Conservation (phyloP, 257 asterid genomes). For the Nemophila menziesii region DNA sequence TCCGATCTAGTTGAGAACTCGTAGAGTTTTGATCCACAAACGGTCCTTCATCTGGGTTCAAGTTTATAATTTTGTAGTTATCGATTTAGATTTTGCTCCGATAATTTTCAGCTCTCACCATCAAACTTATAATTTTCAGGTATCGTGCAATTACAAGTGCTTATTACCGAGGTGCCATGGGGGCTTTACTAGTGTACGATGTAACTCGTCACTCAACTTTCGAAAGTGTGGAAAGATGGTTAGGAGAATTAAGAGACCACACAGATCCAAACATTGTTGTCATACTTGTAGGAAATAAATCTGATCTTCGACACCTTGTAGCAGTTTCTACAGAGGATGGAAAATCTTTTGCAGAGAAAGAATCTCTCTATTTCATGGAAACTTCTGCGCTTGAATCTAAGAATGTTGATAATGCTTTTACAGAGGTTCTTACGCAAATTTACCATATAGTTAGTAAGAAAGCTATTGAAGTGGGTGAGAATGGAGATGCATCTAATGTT, state of each 20-base stretch:
- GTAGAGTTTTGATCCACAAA: not conserved
- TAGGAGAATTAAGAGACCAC: constrained; percentile 64
- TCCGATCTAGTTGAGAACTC: not conserved
- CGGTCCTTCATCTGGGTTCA: not conserved
- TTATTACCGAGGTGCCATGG: constrained; percentile 82
- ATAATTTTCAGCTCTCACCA: not conserved
- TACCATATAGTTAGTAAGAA: constrained; percentile 60
- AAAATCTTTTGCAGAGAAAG: constrained; percentile 60
- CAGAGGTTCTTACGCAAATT: constrained; percentile 70
- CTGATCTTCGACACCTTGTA: constrained; percentile 78
- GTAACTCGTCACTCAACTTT: constrained; percentile 75
- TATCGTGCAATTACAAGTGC: constrained; percentile 88
- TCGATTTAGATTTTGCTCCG: not conserved
- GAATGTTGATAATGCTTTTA: constrained; percentile 62
- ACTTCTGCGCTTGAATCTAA: constrained; percentile 76
- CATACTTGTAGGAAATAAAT: constrained; percentile 78
- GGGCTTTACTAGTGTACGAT: constrained; percentile 76
- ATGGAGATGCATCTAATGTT: constrained; percentile 27
- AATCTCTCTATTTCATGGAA: constrained; percentile 79
- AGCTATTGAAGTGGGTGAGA: constrained; percentile 47
- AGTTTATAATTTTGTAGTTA: not conserved
- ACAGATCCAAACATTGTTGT: constrained; percentile 75
- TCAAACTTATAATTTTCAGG: constrained; percentile 23
- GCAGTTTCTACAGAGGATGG: constrained; percentile 71
- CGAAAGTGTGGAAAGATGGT: constrained; percentile 72